Base-by-base conservation (phyloP, 371 early-diverging fungal species). In the Cokeromyces recurvatus region DNA sequence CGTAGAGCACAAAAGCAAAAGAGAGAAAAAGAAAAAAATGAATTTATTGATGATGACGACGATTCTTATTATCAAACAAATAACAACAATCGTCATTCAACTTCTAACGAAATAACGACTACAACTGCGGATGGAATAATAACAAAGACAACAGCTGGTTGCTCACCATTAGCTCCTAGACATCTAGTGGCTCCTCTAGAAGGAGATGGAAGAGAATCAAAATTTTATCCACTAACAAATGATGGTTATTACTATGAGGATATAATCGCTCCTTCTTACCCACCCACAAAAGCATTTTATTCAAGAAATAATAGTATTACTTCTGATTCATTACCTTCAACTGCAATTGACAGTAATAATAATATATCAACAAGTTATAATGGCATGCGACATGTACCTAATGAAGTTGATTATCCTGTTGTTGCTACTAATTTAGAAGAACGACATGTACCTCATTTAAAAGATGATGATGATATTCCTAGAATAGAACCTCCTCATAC, bases 191-290 rank as follows among this genome's bases (percentile, higher is more conserved):
- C 49, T n/a, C 55, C 55, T 0, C 20, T 43, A 11, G 43, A 43
- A 32, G 43, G 32, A 1, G 32, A 42, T 41, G 24, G 21, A n/a
- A 43, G 43, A 23, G 46, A 46, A 41, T 46, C 53, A 15, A 52
- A 45, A 21, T 36, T 39, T 6, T 25, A 43, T 21, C 50, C 29
- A 8, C 11, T 11, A 29, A 29, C 29, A 29, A 29, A 29, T 11
- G 40, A 27, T 2, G 32, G 32, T 8, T 48, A 39, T 12, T 48
- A 48, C 10, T 51, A 48, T 23, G 52, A 48, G 2, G 49, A 87
- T 57, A 9, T 66, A 43, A 43, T 82, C 74, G 63, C 32, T n/a
- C 8, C 51, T 4, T 24, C 21, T 5, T 14, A 20, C 16, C 8
- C 27, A 15, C 45, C 38, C 35, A 25, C 54, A 3, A 43, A 38